These are phyloP conservation scores for Irpex sp. DNA, from an alignment of 1,284 basidiomycete species.

Conservation along the genomic window DNA sequence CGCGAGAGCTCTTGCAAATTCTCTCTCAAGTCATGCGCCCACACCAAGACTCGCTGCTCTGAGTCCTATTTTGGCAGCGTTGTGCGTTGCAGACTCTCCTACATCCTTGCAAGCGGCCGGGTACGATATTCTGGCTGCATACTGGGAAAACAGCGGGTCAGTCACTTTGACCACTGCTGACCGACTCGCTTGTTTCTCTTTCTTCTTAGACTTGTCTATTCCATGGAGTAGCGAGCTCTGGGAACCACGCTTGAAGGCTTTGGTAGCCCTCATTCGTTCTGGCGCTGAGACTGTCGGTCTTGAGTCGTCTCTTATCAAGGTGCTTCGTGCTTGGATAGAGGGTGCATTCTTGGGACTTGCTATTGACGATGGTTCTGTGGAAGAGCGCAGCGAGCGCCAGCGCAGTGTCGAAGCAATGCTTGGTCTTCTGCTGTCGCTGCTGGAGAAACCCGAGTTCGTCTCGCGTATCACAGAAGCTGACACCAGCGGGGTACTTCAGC, in stretches of 20 bases:
- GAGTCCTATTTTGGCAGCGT: constrained; percentile 51
- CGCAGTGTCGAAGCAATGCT: constrained; percentile 56
- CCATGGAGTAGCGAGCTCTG: constrained; percentile 64
- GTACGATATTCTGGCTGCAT: constrained; percentile 66
- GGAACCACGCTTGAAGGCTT: constrained; percentile 64
- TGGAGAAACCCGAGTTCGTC: constrained; percentile 47
- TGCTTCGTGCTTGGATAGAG: constrained; percentile 61
- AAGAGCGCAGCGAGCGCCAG: constrained; percentile 55
- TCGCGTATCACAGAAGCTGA: constrained; percentile 58
- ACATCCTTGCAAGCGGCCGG: constrained; percentile 58
- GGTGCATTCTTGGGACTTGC: constrained; percentile 56
- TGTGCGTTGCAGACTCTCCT: constrained; percentile 54
- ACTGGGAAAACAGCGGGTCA: constrained; percentile 54
- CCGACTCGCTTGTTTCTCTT: constrained; percentile 55
- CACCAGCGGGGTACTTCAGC: constrained; percentile 46
- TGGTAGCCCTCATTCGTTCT: constrained; percentile 54
- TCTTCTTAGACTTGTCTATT: constrained; percentile 44
- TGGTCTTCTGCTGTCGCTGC: constrained; percentile 49
- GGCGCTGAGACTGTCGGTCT: constrained; percentile 62
- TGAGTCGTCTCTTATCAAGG: constrained; percentile 49
- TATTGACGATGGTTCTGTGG: constrained; percentile 30
- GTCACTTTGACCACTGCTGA: constrained; percentile 47
- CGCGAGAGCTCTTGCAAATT: constrained; percentile 25
- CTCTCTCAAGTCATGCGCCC: constrained; percentile 21
- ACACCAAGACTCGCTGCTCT: constrained; percentile 32